These are phyloP conservation scores for Leishmania tropica DNA, from an alignment of 208 protist genomes.

Conservation along the genomic window DNA sequence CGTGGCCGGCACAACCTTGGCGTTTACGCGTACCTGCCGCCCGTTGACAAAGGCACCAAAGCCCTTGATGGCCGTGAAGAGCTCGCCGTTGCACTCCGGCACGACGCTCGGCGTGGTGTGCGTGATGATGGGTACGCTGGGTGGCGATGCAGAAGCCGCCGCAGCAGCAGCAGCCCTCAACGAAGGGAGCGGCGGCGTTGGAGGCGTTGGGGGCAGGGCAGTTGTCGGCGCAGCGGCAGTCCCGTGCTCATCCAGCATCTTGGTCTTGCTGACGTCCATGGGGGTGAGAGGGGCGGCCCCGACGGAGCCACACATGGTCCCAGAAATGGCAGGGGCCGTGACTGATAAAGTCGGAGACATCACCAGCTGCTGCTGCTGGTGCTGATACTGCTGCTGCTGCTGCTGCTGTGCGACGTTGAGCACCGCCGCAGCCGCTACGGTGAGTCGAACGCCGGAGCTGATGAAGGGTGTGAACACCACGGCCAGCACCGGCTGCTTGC, in stretches of 20 bases:
- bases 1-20: constrained; percentile 16
- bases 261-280: constrained; percentile 7
- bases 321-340: neutral
- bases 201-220: neutral
- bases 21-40: constrained; percentile 33
- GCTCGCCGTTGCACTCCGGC: constrained; percentile 51
- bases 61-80: constrained; percentile 76
- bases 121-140: neutral
- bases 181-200: neutral
- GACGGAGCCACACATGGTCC: neutral
- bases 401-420: constrained; percentile 27
- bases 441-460: constrained; percentile 24
- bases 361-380: constrained; percentile 21
- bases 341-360: neutral
- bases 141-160: neutral
- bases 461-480: constrained; percentile 79
- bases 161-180: neutral
- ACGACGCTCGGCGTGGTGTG: constrained; percentile 15
- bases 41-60: constrained; percentile 70
- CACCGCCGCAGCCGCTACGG: constrained; percentile 20
- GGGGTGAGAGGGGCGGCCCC: neutral
- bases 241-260: neutral
- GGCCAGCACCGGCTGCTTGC: constrained; percentile 54
- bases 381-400: constrained; percentile 19
- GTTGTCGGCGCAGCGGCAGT: neutral